Evolutionary conservation across 768 basidiomycete species (phyloP).

Genomic region (Clavulina sp.): DNA sequence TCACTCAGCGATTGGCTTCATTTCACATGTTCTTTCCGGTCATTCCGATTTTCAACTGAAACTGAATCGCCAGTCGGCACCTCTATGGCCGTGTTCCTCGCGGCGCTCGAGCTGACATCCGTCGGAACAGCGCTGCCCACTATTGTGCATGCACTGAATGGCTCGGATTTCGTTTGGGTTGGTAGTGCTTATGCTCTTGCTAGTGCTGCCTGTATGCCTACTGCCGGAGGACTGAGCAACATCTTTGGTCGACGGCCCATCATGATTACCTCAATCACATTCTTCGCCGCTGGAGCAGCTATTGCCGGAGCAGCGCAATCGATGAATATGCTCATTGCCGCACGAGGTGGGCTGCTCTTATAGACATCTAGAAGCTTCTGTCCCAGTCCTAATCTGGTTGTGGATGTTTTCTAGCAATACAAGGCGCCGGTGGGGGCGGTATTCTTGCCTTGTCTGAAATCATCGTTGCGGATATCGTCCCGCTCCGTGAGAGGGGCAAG

Average conservation of each 20-base stretch:
- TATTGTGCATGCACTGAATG: constrained; percentile 7
- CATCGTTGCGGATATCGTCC: too few relatives aligned
- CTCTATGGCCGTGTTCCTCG: neutral
- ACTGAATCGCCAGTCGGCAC: neutral
- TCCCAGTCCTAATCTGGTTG: too few relatives aligned
- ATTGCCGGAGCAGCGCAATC: constrained; percentile 23
- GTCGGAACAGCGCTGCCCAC: constrained; percentile 8
- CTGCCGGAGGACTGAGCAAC: constrained; percentile 20
- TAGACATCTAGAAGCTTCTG: neutral
- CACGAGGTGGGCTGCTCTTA: constrained; percentile 12
- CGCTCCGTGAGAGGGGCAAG: too few relatives aligned
- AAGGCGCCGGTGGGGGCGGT: constrained; percentile 18
- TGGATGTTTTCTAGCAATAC: constrained; percentile 15
- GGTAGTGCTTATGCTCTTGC: constrained; percentile 14
- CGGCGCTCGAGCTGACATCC: neutral
- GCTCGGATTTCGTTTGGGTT: constrained; percentile 12
- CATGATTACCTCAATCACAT: constrained; percentile 16
- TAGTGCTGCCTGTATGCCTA: constrained; percentile 19
- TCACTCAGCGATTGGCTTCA: neutral
- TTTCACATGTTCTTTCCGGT: neutral
- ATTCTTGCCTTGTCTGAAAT: constrained; percentile 15
- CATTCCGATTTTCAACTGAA: neutral
- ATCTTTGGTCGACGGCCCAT: constrained; percentile 23
- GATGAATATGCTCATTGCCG: constrained; percentile 27
- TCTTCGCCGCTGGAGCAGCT: constrained; percentile 25